These are phyloP conservation scores for Erucastrum elatum DNA, from an alignment of 345 rosid species.

Conservation along the genomic window DNA sequence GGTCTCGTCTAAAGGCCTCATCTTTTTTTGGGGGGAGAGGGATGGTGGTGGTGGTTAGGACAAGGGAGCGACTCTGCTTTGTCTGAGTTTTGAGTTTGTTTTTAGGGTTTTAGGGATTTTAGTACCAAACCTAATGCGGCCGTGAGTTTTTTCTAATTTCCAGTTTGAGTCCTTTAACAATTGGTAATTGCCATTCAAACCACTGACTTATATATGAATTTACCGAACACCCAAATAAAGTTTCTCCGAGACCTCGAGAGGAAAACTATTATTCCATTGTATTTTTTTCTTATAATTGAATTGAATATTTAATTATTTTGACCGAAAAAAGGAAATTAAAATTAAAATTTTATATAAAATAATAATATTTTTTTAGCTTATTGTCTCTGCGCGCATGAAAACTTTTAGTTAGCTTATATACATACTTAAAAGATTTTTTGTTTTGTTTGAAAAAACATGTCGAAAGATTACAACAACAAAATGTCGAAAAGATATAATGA, in stretches of 20 bases:
- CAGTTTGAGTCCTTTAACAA: not conserved
- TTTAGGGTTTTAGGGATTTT: conserved; percentile 20
- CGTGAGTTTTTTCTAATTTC: not conserved
- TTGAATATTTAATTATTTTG: too few relatives aligned
- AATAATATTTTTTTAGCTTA: too few relatives aligned
- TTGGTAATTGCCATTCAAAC: not conserved
- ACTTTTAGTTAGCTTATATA: too few relatives aligned
- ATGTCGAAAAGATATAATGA: too few relatives aligned
- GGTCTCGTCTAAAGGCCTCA: conserved; percentile 82
- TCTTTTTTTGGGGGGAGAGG: conserved; percentile 40
- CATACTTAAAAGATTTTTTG: too few relatives aligned
- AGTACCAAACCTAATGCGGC: not conserved
- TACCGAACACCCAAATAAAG: not conserved
- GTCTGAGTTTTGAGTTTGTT: not conserved
- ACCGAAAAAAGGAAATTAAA: too few relatives aligned
- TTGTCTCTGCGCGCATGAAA: too few relatives aligned
- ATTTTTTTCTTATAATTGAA: too few relatives aligned
- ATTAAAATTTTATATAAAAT: too few relatives aligned
- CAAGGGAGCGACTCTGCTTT: conserved; percentile 11
- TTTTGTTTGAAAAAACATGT: too few relatives aligned
- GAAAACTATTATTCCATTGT: too few relatives aligned
- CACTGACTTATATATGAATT: not conserved
- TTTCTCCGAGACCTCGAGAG: not conserved
- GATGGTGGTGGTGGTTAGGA: not conserved
- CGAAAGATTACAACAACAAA: too few relatives aligned